Evolutionary conservation across 495 filamentous ascomycete species (phyloP).

Genomic region (Xanthoparmelia taractica): DNA sequence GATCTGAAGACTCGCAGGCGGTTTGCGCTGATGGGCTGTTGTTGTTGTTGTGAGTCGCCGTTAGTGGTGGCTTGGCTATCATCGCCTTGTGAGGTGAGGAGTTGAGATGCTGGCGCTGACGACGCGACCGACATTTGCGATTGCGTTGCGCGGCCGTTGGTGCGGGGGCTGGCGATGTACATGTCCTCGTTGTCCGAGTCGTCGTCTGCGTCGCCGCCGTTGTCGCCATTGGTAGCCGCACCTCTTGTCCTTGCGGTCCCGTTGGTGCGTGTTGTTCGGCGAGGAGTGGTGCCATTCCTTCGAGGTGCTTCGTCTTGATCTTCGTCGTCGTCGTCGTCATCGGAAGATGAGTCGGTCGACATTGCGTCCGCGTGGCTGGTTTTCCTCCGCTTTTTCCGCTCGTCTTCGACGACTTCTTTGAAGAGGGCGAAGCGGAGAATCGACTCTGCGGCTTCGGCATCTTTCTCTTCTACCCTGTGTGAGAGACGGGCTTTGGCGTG

Average conservation of each 20-base stretch:
- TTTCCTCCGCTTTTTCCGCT: constrained; percentile 65
- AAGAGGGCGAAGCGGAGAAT: constrained; percentile 95
- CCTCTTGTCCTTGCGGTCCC: constrained; percentile 44
- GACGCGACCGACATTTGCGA: constrained; percentile 62
- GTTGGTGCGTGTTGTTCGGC: constrained; percentile 30
- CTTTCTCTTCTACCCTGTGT: constrained; percentile 83
- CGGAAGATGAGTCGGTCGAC: constrained; percentile 31
- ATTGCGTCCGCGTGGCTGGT: constrained; percentile 30
- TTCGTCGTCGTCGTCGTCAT: constrained; percentile 41
- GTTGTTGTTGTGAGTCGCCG: constrained; percentile 19
- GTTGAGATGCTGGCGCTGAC: constrained; percentile 59
- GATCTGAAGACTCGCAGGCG: constrained; percentile 69
- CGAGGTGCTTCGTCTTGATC: constrained; percentile 29
- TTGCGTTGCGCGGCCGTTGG: constrained; percentile 34
- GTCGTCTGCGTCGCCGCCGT: constrained; percentile 36
- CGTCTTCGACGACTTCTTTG: constrained; percentile 90
- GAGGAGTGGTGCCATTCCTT: constrained; percentile 31
- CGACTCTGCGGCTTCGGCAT: constrained; percentile 79
- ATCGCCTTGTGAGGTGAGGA: constrained; percentile 51
- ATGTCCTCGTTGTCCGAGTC: constrained; percentile 48
- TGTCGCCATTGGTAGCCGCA: constrained; percentile 39
- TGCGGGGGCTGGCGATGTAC: constrained; percentile 48
- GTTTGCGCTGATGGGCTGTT: constrained; percentile 46
- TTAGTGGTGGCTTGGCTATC: constrained; percentile 37
- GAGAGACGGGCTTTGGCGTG: constrained; percentile 92